Evolutionary conservation across 768 basidiomycete genomes (phyloP), one percentile per base, ranked within the genome.

Genomic region (Rhizopogon vesiculosus): DNA sequence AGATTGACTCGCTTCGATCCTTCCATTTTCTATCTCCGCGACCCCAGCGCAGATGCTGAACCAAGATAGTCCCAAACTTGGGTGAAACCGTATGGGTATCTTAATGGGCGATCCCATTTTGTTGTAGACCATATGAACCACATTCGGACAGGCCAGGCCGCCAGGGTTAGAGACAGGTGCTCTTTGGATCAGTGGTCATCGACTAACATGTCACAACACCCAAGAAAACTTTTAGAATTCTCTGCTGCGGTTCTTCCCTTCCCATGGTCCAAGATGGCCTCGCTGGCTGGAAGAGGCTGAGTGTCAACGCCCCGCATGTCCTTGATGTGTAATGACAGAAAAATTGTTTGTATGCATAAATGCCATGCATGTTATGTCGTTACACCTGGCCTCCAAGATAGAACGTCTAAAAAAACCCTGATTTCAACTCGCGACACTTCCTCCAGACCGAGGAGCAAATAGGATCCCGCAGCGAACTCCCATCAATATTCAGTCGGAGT

Each of bases 181-280:
- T 38, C 35, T 6, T 25, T 25, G 25, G 25, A 25, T 3, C 25
- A 25, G 25, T 25, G 19, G 33, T 19, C 15, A 1, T 19, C 35
- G 48, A 19, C 48, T 49, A 49, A 49, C 48, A 49, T 49, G 33
- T 18, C 48, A 49, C 48, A 49, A 49, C 48, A 49, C 19, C 22
- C 18, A 18, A 41, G 40, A n/a, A 18, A 41, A n/a, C n/a, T 41
- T 25, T 48, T 46, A 7, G 18, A 19, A 19, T 38, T 12, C 35
- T 5, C 35, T 12, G 35, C 5, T 38, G 13, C 35, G 18, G 19
- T 19, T 31, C 46, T 48, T 5, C 33, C 31, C 13, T 31, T 35
- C 46, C 46, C 46, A 48, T 25, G 25, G 25, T 25, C 31, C 46
- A 35, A 33, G 12, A 48, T 48, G 13, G 19, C n/a, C 13, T 48